Evolutionary conservation across 352 stramenopile genomes (phyloP).

Genomic region (Phytophthora colocasiae): DNA sequence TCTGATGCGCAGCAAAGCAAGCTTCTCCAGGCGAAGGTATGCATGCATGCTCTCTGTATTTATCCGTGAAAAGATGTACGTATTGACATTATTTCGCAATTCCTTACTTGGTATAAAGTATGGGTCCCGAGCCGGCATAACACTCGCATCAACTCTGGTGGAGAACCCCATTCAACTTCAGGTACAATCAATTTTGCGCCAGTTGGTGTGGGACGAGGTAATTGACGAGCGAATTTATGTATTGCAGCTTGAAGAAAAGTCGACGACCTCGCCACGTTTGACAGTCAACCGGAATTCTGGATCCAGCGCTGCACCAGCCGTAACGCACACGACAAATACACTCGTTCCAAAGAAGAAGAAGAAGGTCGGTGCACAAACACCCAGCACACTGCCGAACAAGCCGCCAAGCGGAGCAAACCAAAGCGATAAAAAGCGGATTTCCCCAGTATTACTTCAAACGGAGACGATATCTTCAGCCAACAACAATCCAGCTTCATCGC

Average conservation of each 20-base stretch:
- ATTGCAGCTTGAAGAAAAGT: constrained; percentile 75
- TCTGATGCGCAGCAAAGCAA: constrained; percentile 82
- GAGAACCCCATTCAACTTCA: constrained; percentile 85
- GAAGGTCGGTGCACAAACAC: constrained; percentile 6
- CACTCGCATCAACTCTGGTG: constrained; percentile 76
- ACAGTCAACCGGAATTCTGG: constrained; percentile 13
- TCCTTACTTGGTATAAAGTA: constrained; percentile 53
- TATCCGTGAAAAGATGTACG: background rate
- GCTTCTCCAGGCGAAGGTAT: constrained; percentile 78
- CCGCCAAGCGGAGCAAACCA: constrained; percentile 45
- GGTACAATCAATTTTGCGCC: constrained; percentile 31
- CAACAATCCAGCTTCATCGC: constrained; percentile 63
- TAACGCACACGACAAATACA: constrained; percentile 45
- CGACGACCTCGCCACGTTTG: constrained; percentile 29
- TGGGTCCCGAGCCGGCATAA: constrained; percentile 81
- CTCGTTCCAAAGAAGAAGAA: constrained; percentile 79
- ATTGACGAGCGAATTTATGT: constrained; percentile 4
- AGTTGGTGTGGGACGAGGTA: constrained; percentile 14
- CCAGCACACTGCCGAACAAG: constrained; percentile 22
- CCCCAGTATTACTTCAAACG: constrained; percentile 56
- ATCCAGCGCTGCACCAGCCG: constrained; percentile 5
- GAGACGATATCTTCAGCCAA: constrained; percentile 19
- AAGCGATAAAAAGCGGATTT: constrained; percentile 74
- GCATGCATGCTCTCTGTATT: background rate
- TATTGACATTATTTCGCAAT: constrained; percentile 2